Evolutionary conservation across 2,329 filamentous ascomycete genomes (phyloP), one percentile per base, ranked within the genome.

Genomic region (Cladosporium sp.): DNA sequence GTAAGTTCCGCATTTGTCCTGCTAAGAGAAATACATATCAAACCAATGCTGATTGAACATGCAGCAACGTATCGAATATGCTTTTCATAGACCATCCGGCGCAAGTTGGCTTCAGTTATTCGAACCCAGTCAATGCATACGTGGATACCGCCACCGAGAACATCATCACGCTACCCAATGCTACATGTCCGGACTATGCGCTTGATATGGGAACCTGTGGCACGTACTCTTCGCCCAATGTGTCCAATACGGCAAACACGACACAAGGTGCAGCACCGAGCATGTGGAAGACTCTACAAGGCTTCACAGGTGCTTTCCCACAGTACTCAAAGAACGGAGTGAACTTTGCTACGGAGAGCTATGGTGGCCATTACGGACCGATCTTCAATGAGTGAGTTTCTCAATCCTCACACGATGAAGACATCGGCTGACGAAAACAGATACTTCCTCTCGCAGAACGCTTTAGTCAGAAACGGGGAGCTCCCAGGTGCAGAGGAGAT

Each of bases 81-180:
- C 77, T 88, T 13, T 88, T 85, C 66, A 80, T 88, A 57, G 84
- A 88, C 58, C 79, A 88, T 64, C 85, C 80, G 7, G 77, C 74
- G 8, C 75, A 79, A 41, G 76, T 80, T 4, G 81, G 81, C 1
- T 78, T 83, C 58, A 80, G 76, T 9, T 84, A 83, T 61, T 70
- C 71, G 4, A 63, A 68, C 11, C 68, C 72, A 0, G 47, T 60
- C 2, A 39, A 54, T 1, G 58, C 44, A 11, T 60, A 56, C 22
- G 52, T 39, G 5, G 43, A 52, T 17, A 65, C 74, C 6, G 68
- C 72, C 17, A 58, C 59, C 1, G 61, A 59, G 27, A 43, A 56
- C 8, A 69, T 80, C 32, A 63, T 80, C 19, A 56, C 61, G 18
- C 58, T 62, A 6, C 54, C 61, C 41, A 53, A 56, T 38, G 53